Evolutionary conservation across 73 alveolate genomes (phyloP).

Genomic region (Blepharisma stoltei): DNA sequence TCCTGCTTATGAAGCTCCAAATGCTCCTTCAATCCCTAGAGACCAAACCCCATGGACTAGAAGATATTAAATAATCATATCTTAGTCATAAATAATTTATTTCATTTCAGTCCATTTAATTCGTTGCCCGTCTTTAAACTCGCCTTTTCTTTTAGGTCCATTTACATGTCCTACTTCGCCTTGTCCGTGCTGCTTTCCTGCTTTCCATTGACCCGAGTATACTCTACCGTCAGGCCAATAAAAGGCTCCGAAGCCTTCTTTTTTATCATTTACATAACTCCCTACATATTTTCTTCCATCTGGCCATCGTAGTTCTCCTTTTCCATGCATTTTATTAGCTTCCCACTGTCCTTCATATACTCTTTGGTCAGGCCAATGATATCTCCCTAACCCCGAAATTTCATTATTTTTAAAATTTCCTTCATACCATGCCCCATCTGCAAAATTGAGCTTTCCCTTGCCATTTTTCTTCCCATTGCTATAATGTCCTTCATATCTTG

Average conservation of each 20-base stretch:
- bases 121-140: constrained; percentile 54
- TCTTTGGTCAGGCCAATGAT: constrained; percentile 64
- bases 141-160: constrained; percentile 48
- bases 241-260: constrained; percentile 78
- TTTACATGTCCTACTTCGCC: constrained; percentile 49
- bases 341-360: constrained; percentile 71
- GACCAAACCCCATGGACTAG: constrained; percentile 35
- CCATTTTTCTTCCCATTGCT: constrained; percentile 76
- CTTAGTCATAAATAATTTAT: neutral
- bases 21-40: neutral
- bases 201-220: constrained; percentile 77
- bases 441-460: constrained; percentile 57
- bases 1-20: neutral
- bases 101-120: constrained; percentile 40
- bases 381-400: constrained; percentile 68
- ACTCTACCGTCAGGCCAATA: constrained; percentile 77
- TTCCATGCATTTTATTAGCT: constrained; percentile 76
- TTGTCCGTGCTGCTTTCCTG: constrained; percentile 81
- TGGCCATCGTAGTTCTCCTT: constrained; percentile 71
- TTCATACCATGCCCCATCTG: constrained; percentile 64
- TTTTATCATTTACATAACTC: constrained; percentile 66
- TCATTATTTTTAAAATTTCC: constrained; percentile 64
- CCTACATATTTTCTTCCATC: constrained; percentile 88
- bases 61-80: constrained; percentile 4
- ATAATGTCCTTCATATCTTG: constrained; percentile 70